These are phyloP conservation scores for Fusarium transvaalense DNA, from an alignment of 2,329 filamentous ascomycete species.

Conservation along the genomic window DNA sequence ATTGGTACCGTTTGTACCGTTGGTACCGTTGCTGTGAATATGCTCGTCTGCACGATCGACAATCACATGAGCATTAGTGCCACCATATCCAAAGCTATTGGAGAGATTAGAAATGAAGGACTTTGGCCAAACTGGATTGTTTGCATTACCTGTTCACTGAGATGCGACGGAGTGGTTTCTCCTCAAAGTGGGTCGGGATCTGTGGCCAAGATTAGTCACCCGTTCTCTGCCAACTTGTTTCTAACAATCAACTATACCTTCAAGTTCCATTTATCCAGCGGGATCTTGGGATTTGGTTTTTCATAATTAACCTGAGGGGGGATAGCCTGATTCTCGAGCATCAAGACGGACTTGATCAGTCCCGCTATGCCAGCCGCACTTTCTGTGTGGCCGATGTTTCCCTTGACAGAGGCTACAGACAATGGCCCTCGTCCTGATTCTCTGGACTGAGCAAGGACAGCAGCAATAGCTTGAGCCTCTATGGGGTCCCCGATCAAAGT, in stretches of 20 bases:
- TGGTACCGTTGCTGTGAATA: neutral
- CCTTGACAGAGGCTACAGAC: neutral
- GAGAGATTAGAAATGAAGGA: neutral
- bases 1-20: neutral
- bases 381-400: conserved; percentile 12
- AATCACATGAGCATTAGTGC: conserved; percentile 49
- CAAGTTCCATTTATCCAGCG: conserved; percentile 21
- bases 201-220: neutral
- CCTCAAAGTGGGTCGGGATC: conserved; percentile 1
- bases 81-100: conserved; percentile 46
- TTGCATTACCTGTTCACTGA: conserved; percentile 25
- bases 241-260: neutral
- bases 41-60: conserved; percentile 28
- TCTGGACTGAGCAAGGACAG: neutral
- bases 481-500: conserved; percentile 62
- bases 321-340: neutral
- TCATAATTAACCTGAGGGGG: neutral
- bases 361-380: conserved; percentile 2
- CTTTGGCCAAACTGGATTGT: neutral
- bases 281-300: conserved; percentile 49
- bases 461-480: conserved; percentile 51
- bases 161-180: conserved; percentile 2
- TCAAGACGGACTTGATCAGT: conserved; percentile 1
- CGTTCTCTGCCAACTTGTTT: neutral
- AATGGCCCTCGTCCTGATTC: conserved; percentile 3